These are phyloP conservation scores for Sphaerosporella brunnea DNA, from an alignment of 495 filamentous ascomycete species.

Conservation along the genomic window DNA sequence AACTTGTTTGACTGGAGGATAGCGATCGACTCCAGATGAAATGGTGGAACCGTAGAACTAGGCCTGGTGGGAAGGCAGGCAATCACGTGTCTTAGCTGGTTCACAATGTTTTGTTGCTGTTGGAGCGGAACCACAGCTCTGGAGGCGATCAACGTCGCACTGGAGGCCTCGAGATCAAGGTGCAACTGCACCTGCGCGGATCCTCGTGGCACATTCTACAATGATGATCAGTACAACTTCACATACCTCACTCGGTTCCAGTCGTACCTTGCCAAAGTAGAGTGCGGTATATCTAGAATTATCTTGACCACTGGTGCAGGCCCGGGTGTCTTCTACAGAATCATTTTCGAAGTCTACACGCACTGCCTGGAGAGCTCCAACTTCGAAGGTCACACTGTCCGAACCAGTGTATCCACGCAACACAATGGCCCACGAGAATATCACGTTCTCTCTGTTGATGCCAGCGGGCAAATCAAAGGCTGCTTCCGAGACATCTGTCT, in stretches of 20 bases:
- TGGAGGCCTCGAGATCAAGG: background rate
- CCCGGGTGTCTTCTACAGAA: constrained; percentile 14
- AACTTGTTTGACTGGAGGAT: too few species aligned
- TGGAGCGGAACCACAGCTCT: constrained; percentile 7
- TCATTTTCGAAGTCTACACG: constrained; percentile 26
- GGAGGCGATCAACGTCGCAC: constrained; percentile 6
- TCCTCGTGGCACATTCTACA: background rate
- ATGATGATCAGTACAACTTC: background rate
- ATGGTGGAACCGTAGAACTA: constrained; percentile 9
- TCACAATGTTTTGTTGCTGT: constrained; percentile 7
- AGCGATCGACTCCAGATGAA: constrained; percentile 6
- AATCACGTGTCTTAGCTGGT: constrained; percentile 13
- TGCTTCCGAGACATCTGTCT: background rate
- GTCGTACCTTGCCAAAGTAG: constrained; percentile 11
- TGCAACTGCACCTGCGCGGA: background rate
- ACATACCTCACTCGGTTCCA: too few species aligned
- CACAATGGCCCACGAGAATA: constrained; percentile 30
- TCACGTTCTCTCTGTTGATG: constrained; percentile 18
- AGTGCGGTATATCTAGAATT: constrained; percentile 10
- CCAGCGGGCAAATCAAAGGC: constrained; percentile 4
- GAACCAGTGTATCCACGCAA: constrained; percentile 29
- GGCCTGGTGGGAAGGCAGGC: background rate
- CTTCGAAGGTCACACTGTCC: constrained; percentile 27
- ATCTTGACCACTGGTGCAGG: background rate
- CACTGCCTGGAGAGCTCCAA: constrained; percentile 25